These are phyloP conservation scores for Pachysandra terminalis DNA, from an alignment of 164 flowering plant species.

Conservation along the genomic window DNA sequence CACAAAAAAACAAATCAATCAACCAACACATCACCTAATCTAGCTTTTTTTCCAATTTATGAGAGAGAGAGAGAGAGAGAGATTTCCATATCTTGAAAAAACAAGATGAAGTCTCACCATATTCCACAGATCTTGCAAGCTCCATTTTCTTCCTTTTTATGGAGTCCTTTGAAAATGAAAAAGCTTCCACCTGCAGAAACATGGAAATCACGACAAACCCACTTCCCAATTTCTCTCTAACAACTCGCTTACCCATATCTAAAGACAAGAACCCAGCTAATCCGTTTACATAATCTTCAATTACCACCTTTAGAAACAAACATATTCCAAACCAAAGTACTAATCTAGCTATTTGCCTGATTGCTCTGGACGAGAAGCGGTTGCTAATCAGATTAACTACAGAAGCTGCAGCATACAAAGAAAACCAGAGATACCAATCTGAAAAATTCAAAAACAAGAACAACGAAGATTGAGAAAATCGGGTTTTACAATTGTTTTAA, in stretches of 20 bases:
- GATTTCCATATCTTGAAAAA: neutral
- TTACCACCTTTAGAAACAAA: slow-evolving; percentile 53
- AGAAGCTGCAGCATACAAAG: slow-evolving; percentile 57
- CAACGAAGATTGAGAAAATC: neutral
- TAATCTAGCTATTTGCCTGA: slow-evolving; percentile 25
- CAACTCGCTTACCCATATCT: slow-evolving; percentile 54
- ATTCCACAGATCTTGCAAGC: slow-evolving; percentile 19
- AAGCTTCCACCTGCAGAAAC: slow-evolving; percentile 46
- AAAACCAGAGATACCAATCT: slow-evolving; percentile 88
- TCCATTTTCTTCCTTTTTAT: slow-evolving; percentile 10
- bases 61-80: neutral
- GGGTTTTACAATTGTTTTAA: neutral
- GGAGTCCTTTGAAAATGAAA: slow-evolving; percentile 3
- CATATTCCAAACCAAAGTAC: slow-evolving; percentile 42
- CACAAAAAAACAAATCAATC: neutral
- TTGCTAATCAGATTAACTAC: slow-evolving; percentile 35
- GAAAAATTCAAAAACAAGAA: slow-evolving; percentile 1
- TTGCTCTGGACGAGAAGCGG: slow-evolving; percentile 5
- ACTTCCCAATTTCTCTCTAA: slow-evolving; percentile 76
- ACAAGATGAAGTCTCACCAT: slow-evolving; percentile 27
- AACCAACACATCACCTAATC: neutral
- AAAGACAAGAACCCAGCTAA: slow-evolving; percentile 53
- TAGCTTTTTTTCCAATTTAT: too few relatives aligned
- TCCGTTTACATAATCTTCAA: slow-evolving; percentile 34
- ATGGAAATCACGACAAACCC: slow-evolving; percentile 57